Percentiles rank a stretch among this genome's conserved stretches.
These are phyloP conservation scores for Cajanus cajan DNA, from an alignment of 306 rosid species.

Conservation along the genomic window DNA sequence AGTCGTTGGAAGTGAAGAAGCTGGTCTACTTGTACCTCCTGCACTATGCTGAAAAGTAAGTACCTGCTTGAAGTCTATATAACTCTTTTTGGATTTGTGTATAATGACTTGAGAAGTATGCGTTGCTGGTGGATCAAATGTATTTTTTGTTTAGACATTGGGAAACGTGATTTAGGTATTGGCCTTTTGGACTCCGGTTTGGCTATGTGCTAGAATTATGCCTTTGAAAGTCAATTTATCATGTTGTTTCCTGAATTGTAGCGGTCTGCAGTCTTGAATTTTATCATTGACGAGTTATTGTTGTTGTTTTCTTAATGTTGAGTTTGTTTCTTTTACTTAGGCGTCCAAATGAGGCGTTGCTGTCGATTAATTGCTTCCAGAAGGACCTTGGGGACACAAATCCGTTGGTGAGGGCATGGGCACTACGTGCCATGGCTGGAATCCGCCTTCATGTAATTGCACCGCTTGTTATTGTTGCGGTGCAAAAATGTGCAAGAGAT, in stretches of 20 bases:
- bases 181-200: too few species aligned
- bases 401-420: constrained; percentile 96
- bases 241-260: not conserved
- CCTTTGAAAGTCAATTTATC: constrained; percentile 15
- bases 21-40: constrained; percentile 88
- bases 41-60: constrained; percentile 98
- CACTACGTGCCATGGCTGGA: constrained; percentile 95
- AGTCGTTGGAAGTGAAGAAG: constrained; percentile 91
- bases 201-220: not conserved
- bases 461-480: constrained; percentile 86
- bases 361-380: constrained; percentile 92
- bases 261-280: not conserved
- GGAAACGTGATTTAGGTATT: constrained; percentile 9
- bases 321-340: constrained; percentile 39
- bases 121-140: not conserved
- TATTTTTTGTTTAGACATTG: not conserved
- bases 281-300: not conserved
- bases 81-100: not conserved
- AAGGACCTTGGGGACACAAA: constrained; percentile 86
- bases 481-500: constrained; percentile 88
- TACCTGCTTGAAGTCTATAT: not conserved
- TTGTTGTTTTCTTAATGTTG: constrained; percentile 24
- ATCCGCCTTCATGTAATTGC: constrained; percentile 90
- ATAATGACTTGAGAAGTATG: not conserved
- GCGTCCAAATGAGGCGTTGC: constrained; percentile 95